These are phyloP conservation scores for Colletotrichum coccodes DNA, from an alignment of 2,329 filamentous ascomycete genomes.

Conservation along the genomic window DNA sequence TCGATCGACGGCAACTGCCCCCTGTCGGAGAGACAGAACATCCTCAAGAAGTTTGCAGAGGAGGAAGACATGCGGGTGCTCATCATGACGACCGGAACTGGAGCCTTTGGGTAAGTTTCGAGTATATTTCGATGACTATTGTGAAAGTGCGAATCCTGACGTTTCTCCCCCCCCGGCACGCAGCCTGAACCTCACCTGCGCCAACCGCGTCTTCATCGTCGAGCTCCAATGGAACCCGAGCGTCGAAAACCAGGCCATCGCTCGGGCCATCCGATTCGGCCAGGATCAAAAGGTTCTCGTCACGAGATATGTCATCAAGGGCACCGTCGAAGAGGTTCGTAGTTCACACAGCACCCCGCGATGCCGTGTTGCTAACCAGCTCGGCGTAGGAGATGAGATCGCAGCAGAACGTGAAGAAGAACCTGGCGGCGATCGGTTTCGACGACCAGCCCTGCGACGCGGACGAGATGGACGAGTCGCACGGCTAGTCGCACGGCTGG, in stretches of 20 bases:
- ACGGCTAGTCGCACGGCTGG: neutral
- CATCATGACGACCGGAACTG: conserved; percentile 64
- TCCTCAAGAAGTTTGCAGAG: conserved; percentile 49
- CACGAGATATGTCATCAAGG: conserved; percentile 54
- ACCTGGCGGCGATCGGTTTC: conserved; percentile 17
- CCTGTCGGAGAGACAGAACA: conserved; percentile 46
- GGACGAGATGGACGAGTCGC: conserved; percentile 1
- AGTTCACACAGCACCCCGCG: neutral
- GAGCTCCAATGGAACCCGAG: conserved; percentile 67
- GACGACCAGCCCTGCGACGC: neutral
- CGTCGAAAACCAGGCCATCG: conserved; percentile 62
- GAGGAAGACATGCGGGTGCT: conserved; percentile 46
- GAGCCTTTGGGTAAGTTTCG: conserved; percentile 56
- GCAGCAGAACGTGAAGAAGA: conserved; percentile 25
- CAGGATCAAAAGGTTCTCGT: conserved; percentile 55
- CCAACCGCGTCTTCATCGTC: conserved; percentile 59
- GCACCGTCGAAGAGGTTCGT: conserved; percentile 56
- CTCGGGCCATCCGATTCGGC: conserved; percentile 56
- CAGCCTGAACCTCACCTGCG: conserved; percentile 59
- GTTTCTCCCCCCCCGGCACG: accelerated
- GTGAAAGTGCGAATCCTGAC: neutral
- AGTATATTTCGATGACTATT: neutral
- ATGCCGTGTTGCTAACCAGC: neutral
- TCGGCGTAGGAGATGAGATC: conserved; percentile 26
- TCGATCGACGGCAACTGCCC: conserved; percentile 57